phyloP scores from a whole-genome alignment of 805 yeast genomes.

The Cyberlindnera lachancei region DNA sequence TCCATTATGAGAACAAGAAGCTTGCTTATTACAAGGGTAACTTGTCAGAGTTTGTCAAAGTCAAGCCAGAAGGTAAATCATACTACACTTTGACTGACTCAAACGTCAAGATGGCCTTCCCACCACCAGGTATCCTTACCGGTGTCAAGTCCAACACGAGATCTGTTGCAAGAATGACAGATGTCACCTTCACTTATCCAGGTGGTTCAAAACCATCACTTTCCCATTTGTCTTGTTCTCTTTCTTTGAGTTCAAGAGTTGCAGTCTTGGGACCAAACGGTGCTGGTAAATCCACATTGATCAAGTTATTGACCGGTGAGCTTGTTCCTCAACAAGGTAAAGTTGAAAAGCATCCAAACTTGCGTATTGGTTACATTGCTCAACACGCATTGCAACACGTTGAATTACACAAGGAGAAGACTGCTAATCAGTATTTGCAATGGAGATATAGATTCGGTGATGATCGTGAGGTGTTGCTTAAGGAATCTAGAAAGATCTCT shows the following conservation, averaged over 20 bases:
- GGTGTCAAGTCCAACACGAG: constrained; percentile 95
- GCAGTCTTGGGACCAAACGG: constrained; percentile 97
- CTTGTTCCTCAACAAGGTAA: constrained; percentile 78
- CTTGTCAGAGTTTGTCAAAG: constrained; percentile 83
- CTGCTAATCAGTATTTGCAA: constrained; percentile 95
- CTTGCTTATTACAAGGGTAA: constrained; percentile 95
- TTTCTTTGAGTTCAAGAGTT: constrained; percentile 92
- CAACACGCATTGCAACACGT: constrained; percentile 98
- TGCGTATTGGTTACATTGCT: constrained; percentile 97
- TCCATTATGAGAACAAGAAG: constrained; percentile 93
- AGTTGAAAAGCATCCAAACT: constrained; percentile 95
- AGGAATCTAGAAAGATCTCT: constrained; percentile 84
- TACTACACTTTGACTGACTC: constrained; percentile 91
- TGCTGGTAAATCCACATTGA: constrained; percentile 96
- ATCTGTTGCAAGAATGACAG: constrained; percentile 81
- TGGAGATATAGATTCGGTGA: constrained; percentile 99
- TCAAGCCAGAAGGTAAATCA: constrained; percentile 92
- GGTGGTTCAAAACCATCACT: constrained; percentile 83
- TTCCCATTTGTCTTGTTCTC: constrained; percentile 73
- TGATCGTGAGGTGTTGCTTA: constrained; percentile 91
- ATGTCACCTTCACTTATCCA: constrained; percentile 86
- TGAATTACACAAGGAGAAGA: constrained; percentile 93
- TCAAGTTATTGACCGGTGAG: constrained; percentile 90
- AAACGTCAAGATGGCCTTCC: constrained; percentile 94
- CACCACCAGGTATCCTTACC: constrained; percentile 95